phyloP scores from a whole-genome alignment of 2,329 filamentous ascomycete species.

The Pezicula carpinea region DNA sequence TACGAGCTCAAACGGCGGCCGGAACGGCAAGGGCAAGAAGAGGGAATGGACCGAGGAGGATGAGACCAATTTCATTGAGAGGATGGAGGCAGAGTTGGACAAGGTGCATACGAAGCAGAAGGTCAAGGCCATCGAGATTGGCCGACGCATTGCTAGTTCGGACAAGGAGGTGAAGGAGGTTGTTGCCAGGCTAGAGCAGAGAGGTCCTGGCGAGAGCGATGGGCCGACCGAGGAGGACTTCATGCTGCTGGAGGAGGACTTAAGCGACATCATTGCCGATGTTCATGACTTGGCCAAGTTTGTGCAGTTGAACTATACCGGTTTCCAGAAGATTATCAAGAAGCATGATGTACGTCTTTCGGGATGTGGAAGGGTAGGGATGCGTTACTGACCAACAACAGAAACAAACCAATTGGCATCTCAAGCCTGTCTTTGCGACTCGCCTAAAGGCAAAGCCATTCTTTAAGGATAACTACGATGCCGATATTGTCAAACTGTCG shows the following conservation, averaged over 20 bases:
- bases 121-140: conserved; percentile 94
- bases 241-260: conserved; percentile 83
- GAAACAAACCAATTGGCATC: conserved; percentile 92
- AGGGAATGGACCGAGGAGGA: conserved; percentile 86
- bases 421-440: conserved; percentile 93
- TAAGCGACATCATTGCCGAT: conserved; percentile 97
- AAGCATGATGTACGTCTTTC: conserved; percentile 80
- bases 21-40: conserved; percentile 42
- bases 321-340: conserved; percentile 99
- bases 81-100: conserved; percentile 87
- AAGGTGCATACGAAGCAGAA: conserved; percentile 98
- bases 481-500: conserved; percentile 89
- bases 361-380: background rate
- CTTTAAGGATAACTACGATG: conserved; percentile 98
- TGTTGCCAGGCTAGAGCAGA: conserved; percentile 66
- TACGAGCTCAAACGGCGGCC: conserved; percentile 28
- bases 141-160: conserved; percentile 79
- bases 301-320: conserved; percentile 96
- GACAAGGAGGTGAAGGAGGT: conserved; percentile 90
- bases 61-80: conserved; percentile 80
- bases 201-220: conserved; percentile 39
- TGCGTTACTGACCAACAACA: conserved; percentile 30
- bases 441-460: conserved; percentile 94
- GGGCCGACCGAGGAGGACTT: conserved; percentile 84
- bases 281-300: conserved; percentile 98